These are phyloP conservation scores for Pelargonium nanum DNA, from an alignment of 345 rosid species.

Conservation along the genomic window DNA sequence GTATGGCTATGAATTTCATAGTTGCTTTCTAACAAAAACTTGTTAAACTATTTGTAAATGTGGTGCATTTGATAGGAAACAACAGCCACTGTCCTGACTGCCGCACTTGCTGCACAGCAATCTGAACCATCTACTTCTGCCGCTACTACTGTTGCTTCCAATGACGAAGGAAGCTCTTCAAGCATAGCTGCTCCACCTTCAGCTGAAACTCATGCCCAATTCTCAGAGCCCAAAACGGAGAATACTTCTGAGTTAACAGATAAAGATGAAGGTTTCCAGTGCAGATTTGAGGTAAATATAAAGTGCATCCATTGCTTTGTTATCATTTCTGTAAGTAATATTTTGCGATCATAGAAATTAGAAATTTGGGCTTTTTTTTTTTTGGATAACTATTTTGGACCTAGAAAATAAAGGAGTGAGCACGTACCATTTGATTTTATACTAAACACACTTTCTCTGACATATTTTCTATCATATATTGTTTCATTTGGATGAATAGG, in stretches of 20 bases:
- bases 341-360: background rate
- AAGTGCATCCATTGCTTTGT: slow-evolving; percentile 5
- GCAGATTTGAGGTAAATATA: slow-evolving; percentile 25
- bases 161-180: slow-evolving; percentile 38
- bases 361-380: too few species aligned
- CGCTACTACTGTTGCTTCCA: slow-evolving; percentile 21
- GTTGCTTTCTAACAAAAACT: background rate
- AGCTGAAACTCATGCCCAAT: slow-evolving; percentile 15
- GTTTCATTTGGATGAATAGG: slow-evolving; percentile 13
- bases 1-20: background rate
- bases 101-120: slow-evolving; percentile 60
- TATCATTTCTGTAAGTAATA: slow-evolving; percentile 2
- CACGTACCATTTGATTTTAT: background rate
- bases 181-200: slow-evolving; percentile 27
- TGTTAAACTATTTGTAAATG: background rate
- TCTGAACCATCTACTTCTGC: slow-evolving; percentile 35
- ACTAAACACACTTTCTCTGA: background rate
- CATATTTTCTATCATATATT: background rate
- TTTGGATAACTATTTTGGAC: background rate
- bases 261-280: slow-evolving; percentile 18
- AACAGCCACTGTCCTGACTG: slow-evolving; percentile 57
- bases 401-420: slow-evolving; percentile 11
- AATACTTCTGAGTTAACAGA: slow-evolving; percentile 23
- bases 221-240: slow-evolving; percentile 21
- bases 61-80: slow-evolving; percentile 49